A percentile compares a stretch with the other conserved stretches of the same genome.
Evolutionary conservation across 2,329 filamentous ascomycete species (phyloP).

Genomic region (Ustulina deusta): DNA sequence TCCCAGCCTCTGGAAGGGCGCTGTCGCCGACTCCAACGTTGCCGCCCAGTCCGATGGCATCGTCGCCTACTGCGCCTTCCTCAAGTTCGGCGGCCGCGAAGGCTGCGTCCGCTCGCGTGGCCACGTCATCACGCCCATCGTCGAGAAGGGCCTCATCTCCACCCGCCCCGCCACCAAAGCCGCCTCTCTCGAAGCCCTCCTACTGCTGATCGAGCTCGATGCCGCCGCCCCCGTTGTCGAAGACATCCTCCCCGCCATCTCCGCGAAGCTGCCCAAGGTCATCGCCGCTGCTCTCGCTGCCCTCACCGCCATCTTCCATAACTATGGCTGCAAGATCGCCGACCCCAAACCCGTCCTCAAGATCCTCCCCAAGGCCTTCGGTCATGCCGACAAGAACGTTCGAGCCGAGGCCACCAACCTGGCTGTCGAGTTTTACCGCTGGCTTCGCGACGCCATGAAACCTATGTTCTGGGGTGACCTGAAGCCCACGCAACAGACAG

Average conservation of each 20-base stretch:
- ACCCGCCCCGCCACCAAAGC: conserved; percentile 90
- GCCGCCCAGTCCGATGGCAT: conserved; percentile 96
- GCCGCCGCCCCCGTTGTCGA: conserved; percentile 87
- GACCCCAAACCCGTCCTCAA: conserved; percentile 95
- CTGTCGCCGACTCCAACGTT: conserved; percentile 94
- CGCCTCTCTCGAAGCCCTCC: conserved; percentile 84
- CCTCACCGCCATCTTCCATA: conserved; percentile 87
- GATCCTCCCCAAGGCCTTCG: conserved; percentile 87
- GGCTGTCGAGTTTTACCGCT: conserved; percentile 94
- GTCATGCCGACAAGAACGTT: conserved; percentile 98
- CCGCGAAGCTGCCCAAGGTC: conserved; percentile 57
- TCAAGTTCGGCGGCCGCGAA: conserved; percentile 88
- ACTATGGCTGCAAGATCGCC: conserved; percentile 92
- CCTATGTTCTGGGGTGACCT: conserved; percentile 96
- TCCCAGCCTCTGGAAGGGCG: conserved; percentile 87
- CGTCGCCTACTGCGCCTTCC: conserved; percentile 86
- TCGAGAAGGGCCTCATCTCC: conserved; percentile 91
- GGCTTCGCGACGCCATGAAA: conserved; percentile 98
- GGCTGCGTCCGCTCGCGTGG: conserved; percentile 82
- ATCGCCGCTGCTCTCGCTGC: conserved; percentile 61
- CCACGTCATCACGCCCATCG: conserved; percentile 80
- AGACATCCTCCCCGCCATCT: conserved; percentile 74
- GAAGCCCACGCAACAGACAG: conserved; percentile 94
- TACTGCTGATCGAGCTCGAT: conserved; percentile 92
- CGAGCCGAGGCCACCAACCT: conserved; percentile 92